A percentile compares a stretch with the other conserved stretches of the same genome.
These are phyloP conservation scores for Limonium bicolor DNA, from an alignment of 148 eudicot species.

Conservation along the genomic window DNA sequence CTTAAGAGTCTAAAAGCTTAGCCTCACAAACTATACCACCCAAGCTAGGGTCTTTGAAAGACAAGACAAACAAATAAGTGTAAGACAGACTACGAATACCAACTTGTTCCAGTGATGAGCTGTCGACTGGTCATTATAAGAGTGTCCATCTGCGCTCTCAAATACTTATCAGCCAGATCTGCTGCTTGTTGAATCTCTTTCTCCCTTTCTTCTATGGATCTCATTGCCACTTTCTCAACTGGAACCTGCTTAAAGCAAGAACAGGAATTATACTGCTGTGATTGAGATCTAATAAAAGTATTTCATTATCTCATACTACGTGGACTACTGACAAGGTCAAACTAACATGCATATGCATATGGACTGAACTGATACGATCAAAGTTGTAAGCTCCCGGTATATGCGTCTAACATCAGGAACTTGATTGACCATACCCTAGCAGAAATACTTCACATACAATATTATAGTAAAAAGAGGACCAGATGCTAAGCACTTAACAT, in stretches of 20 bases:
- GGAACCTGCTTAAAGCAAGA: constrained; percentile 37
- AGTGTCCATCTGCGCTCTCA: constrained; percentile 54
- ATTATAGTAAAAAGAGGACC: neutral
- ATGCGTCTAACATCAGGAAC: too few species aligned
- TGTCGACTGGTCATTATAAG: constrained; percentile 81
- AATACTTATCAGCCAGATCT: constrained; percentile 67
- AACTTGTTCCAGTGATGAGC: constrained; percentile 82
- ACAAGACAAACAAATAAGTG: neutral
- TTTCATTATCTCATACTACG: too few species aligned
- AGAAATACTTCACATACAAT: too few species aligned
- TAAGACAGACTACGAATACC: constrained; percentile 14
- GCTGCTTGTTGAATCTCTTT: constrained; percentile 51
- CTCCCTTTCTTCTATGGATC: constrained; percentile 72
- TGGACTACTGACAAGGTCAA: too few species aligned
- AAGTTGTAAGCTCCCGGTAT: too few species aligned
- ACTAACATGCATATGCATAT: too few species aligned
- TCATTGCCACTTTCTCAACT: constrained; percentile 85
- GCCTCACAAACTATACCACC: too few species aligned
- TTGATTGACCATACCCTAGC: too few species aligned
- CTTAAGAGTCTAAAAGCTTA: too few species aligned
- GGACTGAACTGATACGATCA: too few species aligned
- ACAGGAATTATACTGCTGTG: constrained; percentile 10
- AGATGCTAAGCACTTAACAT: neutral
- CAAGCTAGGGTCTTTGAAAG: too few species aligned
- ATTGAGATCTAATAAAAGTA: too few species aligned